Conservation (phyloP, 1,284 basidiomycete genomes). For the Heliocybe sulcata region DNA sequence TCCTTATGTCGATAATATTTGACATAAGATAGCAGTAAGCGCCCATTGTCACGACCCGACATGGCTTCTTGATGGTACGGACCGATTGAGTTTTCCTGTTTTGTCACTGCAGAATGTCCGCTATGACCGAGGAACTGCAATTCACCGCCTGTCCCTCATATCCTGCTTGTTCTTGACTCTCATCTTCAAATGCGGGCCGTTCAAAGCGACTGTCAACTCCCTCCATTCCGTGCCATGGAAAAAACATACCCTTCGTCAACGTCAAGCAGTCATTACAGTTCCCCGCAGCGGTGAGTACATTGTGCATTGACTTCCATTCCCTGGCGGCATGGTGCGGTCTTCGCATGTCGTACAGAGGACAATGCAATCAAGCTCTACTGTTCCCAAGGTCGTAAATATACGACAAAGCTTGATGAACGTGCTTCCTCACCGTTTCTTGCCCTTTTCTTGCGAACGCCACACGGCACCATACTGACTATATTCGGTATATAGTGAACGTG, state of each 20-base stretch:
- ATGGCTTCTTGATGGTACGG: background rate
- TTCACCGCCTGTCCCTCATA: background rate
- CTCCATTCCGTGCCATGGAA: background rate
- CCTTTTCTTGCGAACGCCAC: too few relatives aligned
- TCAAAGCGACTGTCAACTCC: background rate
- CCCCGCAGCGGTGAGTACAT: background rate
- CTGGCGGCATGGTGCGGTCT: background rate
- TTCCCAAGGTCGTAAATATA: background rate
- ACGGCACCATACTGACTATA: too few relatives aligned
- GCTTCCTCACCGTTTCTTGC: background rate
- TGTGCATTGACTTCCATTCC: background rate
- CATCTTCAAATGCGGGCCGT: background rate
- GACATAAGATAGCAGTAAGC: background rate
- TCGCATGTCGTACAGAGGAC: background rate
- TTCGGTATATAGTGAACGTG: too few relatives aligned
- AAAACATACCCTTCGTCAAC: background rate
- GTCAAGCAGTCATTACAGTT: background rate
- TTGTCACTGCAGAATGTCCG: background rate
- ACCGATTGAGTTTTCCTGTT: background rate
- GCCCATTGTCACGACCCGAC: background rate
- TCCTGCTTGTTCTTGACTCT: background rate
- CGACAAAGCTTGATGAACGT: background rate
- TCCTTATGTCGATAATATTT: background rate
- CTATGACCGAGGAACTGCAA: background rate
- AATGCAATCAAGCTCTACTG: background rate